Base-by-base conservation (phyloP, 1,139 yeast species). In the Pichia sorboxylosa region DNA sequence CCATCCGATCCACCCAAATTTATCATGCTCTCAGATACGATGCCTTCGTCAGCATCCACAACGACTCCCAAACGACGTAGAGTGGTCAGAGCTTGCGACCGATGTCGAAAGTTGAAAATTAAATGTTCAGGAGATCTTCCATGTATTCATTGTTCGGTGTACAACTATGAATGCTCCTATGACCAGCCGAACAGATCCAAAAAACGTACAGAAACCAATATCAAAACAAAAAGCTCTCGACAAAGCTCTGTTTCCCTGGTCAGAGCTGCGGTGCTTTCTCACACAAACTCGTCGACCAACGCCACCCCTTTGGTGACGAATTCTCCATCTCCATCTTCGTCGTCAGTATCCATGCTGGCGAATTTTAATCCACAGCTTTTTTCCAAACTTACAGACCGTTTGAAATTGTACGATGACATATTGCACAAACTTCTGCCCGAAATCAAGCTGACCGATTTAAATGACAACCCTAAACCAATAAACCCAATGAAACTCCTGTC, bases 71-170 rank as follows among this genome's bases (percentile, higher is more conserved):
- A 54, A 94, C 34, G 94, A 33, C 68, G 85, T 47, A 59, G 94
- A 35, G 94, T 83, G 19, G 72, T 90, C 1, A 61, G 90, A 34
- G 94, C 94, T 3, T 84, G 95, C 54, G 90, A 80, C 47, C 74
- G 74, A 38, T 84, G 47, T 62, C 40, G 59, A 17, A 61, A 72
- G 53, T 77, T 81, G 52, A 84, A 84, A 55, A 87, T 83, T 46
- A 80, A 80, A 49, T 84, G 95, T 56, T 92, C 83, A 43, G 95
- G 94, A 13, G 73, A 74, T 49, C 76, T 75, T 46, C 94, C 94
- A 1, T 84, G 95, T 56, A 76, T 78, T 30, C 92, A 81, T 52
- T 83, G 94, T 51, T 81, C 95, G 0, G 94, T 84, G 2, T 85
- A 84, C 55, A 75, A 84, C 8, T 82, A 79, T 54, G 69, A 64